A percentile compares a stretch with the other conserved stretches of the same genome.
Conservation (phyloP, 495 filamentous ascomycete species). For the Aspergillus campestris region DNA sequence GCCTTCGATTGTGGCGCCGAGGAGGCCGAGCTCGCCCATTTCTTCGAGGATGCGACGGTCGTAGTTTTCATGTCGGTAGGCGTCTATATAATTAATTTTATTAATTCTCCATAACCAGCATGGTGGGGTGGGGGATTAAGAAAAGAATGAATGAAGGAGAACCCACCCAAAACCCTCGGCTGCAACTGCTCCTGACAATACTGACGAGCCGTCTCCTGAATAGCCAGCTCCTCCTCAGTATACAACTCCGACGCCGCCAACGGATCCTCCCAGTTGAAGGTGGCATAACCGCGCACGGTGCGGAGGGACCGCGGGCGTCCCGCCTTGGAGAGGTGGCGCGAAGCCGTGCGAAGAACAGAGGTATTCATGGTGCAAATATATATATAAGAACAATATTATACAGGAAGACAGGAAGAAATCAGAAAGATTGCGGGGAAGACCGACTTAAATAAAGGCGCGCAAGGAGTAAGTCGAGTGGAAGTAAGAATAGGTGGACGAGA, state of each 20-base stretch:
- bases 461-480: not conserved
- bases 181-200: slow-evolving; percentile 88
- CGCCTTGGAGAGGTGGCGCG: too few species aligned
- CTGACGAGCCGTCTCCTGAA: slow-evolving; percentile 76
- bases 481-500: too few species aligned
- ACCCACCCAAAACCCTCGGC: slow-evolving; percentile 80
- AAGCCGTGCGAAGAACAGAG: slow-evolving; percentile 28
- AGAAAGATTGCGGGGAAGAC: slow-evolving; percentile 3
- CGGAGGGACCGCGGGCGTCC: too few species aligned
- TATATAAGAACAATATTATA: too few species aligned
- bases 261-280: slow-evolving; percentile 92
- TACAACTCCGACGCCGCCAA: slow-evolving; percentile 62
- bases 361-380: slow-evolving; percentile 32
- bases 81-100: slow-evolving; percentile 49
- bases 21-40: slow-evolving; percentile 90
- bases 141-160: too few species aligned
- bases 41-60: slow-evolving; percentile 82
- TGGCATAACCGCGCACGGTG: slow-evolving; percentile 36
- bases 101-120: too few species aligned
- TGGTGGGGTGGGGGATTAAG: too few species aligned
- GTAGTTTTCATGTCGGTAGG: slow-evolving; percentile 89
- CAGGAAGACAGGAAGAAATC: not conserved
- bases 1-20: slow-evolving; percentile 85
- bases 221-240: slow-evolving; percentile 83
- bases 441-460: not conserved